Evolutionary conservation across 2,329 filamentous ascomycete genomes (phyloP), one percentile per base, ranked within the genome.

Genomic region (Balansia obtecta): DNA sequence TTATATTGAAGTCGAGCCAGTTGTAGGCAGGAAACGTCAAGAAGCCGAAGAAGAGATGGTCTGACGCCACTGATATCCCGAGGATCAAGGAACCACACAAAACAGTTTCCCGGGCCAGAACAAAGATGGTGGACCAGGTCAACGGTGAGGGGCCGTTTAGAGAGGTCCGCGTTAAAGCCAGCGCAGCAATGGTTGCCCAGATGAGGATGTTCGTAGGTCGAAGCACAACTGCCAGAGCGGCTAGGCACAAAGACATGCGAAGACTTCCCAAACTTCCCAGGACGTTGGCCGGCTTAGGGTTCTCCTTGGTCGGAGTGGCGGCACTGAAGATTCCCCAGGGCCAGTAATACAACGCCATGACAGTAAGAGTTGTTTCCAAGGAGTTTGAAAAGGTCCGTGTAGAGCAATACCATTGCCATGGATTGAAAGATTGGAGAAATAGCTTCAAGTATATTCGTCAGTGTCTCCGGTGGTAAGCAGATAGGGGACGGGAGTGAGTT

Each of bases 361-460:
- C 74, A 4, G 91, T 96, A 57, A 98, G 70, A 0, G 86, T 86
- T n/a, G 85, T 88, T 71, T 98, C 93, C 4, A 97, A 72, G 48
- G 84, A 93, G 68, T 98, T 98, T 50, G 91, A 96, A 61, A 98
- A 85, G 1, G 93, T 95, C 45, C 93, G 79, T 0, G 89, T 91
- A 1, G 89, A 93, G 68, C 85, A 93, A 68, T 93, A 97, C 87
- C 88, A 97, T 65, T 96, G 88, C 89, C 93, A 98, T 7, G 93
- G 65, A 49, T 58, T 68, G 50, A 64, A 60, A 27, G 68, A 58
- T 38, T 67, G 62, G 33, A 69, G 61, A 50, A 68, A 62, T 15
- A 69, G 61, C 66, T 69, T 11, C 32, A 11, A 7, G 20, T 12
- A 46, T n/a, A 8, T 22, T 12, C 15, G 15, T 47, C 15, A 47